Conservation (phyloP, 495 filamentous ascomycete species). For the Cercophora samala region DNA sequence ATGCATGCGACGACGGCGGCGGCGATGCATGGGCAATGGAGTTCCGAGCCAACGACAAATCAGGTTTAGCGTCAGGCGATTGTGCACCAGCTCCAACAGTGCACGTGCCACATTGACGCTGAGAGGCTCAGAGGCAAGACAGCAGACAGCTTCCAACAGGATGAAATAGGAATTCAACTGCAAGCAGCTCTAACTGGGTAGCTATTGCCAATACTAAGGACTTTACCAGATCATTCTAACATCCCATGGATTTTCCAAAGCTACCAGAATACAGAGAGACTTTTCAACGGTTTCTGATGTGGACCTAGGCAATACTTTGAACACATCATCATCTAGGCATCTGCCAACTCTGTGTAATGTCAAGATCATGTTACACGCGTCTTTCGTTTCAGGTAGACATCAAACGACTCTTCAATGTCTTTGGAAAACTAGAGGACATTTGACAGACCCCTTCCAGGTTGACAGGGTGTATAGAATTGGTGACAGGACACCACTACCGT, state of each 20-base stretch:
- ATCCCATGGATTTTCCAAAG: too few relatives aligned
- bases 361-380: neutral
- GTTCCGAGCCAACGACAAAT: constrained; percentile 10
- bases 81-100: constrained; percentile 4
- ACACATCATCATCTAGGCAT: neutral
- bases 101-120: constrained; percentile 21
- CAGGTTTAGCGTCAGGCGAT: constrained; percentile 10
- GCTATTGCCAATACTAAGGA: neutral
- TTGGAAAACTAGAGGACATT: too few relatives aligned
- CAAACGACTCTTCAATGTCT: neutral
- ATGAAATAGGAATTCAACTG: neutral
- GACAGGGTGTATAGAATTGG: too few relatives aligned
- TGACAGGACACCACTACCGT: too few relatives aligned
- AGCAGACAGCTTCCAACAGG: neutral
- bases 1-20: constrained; percentile 24
- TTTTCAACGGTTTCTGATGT: neutral
- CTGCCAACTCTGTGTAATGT: neutral
- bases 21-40: constrained; percentile 17
- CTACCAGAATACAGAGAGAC: too few relatives aligned
- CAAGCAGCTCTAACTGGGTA: neutral
- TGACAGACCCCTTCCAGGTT: too few relatives aligned
- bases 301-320: neutral
- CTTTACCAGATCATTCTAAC: neutral
- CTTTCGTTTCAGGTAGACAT: neutral
- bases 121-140: too few relatives aligned